phyloP scores from a whole-genome alignment of 306 rosid genomes.

The Cajanus cajan region DNA sequence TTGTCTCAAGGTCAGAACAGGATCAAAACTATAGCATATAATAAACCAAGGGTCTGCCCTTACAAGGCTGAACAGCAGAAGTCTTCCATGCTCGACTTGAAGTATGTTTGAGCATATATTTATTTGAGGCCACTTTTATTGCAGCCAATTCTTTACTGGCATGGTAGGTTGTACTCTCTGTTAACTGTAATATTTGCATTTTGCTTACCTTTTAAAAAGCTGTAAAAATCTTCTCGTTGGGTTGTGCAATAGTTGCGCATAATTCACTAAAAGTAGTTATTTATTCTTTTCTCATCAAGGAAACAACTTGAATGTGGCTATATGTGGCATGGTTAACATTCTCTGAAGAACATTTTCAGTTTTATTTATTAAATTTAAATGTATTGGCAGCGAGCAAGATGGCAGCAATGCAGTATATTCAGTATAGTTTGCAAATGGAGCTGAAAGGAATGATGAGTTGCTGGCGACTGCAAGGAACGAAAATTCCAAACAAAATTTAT shows the following conservation, averaged over 20 bases:
- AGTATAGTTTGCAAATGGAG: background rate
- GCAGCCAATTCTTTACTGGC: conserved; percentile 22
- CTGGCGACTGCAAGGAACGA: background rate
- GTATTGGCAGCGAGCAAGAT: conserved; percentile 28
- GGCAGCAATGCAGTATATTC: background rate
- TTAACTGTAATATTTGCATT: background rate
- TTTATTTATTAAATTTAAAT: background rate
- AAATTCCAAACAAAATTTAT: background rate
- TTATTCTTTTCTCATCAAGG: background rate
- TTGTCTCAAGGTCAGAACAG: conserved; percentile 40
- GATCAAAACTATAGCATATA: conserved; percentile 35
- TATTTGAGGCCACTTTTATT: background rate
- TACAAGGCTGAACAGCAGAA: conserved; percentile 9
- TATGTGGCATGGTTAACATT: background rate
- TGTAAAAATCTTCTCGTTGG: background rate
- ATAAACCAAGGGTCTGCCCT: conserved; percentile 26
- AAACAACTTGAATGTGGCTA: background rate
- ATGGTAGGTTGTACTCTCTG: background rate
- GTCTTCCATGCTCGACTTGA: background rate
- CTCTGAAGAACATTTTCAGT: background rate
- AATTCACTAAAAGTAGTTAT: background rate
- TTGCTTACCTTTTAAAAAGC: background rate
- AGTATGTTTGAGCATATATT: background rate
- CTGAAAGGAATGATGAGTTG: background rate
- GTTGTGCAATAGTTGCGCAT: background rate